Evolutionary conservation across 768 basidiomycete genomes (phyloP).

Genomic region (Nidularia pulvinata): DNA sequence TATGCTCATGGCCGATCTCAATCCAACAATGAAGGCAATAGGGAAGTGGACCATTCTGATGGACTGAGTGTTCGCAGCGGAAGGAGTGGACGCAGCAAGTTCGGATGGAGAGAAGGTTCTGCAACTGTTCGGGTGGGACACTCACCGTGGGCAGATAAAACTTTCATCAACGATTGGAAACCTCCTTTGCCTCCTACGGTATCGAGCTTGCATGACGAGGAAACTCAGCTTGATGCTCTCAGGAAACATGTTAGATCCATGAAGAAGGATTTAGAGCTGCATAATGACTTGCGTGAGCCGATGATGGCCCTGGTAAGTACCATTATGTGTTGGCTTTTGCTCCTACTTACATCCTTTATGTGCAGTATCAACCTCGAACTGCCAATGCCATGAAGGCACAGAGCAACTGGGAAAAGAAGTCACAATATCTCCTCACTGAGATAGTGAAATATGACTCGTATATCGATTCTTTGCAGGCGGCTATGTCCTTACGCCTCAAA

Average conservation of each 20-base stretch:
- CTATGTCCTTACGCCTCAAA: conserved; percentile 84
- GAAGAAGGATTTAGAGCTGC: conserved; percentile 77
- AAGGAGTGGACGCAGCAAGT: conserved; percentile 72
- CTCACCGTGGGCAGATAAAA: conserved; percentile 79
- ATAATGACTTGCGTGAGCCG: conserved; percentile 81
- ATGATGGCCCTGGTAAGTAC: conserved; percentile 74
- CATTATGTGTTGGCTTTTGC: background rate
- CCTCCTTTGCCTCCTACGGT: conserved; percentile 84
- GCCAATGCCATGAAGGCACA: conserved; percentile 74
- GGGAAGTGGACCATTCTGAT: conserved; percentile 56
- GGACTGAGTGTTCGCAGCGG: conserved; percentile 74
- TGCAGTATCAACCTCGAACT: conserved; percentile 81
- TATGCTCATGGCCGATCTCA: conserved; percentile 47
- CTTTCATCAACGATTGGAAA: conserved; percentile 92
- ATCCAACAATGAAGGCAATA: conserved; percentile 55
- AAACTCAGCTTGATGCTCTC: conserved; percentile 88
- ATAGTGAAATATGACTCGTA: conserved; percentile 97
- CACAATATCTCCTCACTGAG: conserved; percentile 86
- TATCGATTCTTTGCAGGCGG: conserved; percentile 83
- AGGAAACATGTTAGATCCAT: conserved; percentile 77
- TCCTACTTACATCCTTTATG: conserved; percentile 9
- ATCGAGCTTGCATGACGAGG: conserved; percentile 87
- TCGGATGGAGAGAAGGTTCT: conserved; percentile 69
- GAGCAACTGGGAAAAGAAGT: conserved; percentile 93
- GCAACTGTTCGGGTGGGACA: conserved; percentile 62